Conservation (phyloP, 768 basidiomycete genomes). For the Termitomyces titanicus region DNA sequence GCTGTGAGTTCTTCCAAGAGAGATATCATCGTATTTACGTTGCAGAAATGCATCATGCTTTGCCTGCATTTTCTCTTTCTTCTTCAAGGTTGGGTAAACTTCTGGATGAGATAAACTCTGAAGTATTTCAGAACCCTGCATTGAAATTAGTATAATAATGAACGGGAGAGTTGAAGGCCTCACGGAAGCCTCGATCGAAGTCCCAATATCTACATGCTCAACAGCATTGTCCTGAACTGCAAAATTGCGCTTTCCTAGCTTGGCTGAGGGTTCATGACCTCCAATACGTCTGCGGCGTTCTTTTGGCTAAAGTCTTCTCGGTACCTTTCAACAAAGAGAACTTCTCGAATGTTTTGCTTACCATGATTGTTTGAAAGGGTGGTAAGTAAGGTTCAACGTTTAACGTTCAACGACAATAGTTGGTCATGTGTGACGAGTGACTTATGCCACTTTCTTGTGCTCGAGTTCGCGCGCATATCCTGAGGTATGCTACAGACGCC, state of each 20-base stretch:
- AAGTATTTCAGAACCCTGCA: conserved; percentile 44
- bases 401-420: no score
- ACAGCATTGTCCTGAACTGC: conserved; percentile 47
- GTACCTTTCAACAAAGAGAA: not conserved
- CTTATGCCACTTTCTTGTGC: no score
- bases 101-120: conserved; percentile 27
- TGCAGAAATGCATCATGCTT: conserved; percentile 69
- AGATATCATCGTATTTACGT: conserved; percentile 39
- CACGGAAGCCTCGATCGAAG: conserved; percentile 39
- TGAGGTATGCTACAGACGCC: no score
- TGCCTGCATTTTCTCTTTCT: conserved; percentile 64
- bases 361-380: no score
- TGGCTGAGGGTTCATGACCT: conserved; percentile 52
- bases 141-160: conserved; percentile 4
- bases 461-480: no score
- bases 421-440: no score
- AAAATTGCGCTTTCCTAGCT: conserved; percentile 43
- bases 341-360: not conserved
- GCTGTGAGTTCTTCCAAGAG: not conserved
- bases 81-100: conserved; percentile 32
- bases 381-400: no score
- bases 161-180: conserved; percentile 7
- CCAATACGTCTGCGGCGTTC: conserved; percentile 39
- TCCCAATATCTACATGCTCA: conserved; percentile 45
- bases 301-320: conserved; percentile 27